Base-by-base conservation (phyloP, 2,329 filamentous ascomycete genomes). In the Apiospora marii region DNA sequence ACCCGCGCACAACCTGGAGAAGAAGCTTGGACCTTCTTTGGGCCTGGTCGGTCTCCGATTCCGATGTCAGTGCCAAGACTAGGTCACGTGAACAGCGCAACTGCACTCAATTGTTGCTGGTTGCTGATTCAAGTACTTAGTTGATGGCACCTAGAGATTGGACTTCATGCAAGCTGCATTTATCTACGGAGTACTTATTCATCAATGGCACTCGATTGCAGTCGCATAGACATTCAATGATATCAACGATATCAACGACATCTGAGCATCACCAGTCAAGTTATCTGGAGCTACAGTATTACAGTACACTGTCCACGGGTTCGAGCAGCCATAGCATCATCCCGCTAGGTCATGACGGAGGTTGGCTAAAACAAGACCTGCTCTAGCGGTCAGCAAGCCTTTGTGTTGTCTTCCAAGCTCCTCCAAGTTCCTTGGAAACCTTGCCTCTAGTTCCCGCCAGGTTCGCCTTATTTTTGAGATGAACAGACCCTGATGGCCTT, bases 1-100 rank as follows among this genome's bases (percentile, higher is more conserved):
- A 24, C 49, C 16, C 49, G 16, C 34, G n/a, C 27, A 58, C 51
- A 64, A 64, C 58, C 58, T 64, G 58, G 58, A 64, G 67, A 49
- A 69, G 48, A 49, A 69, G 67, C 67, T 69, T 69, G 67, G 67
- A 69, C 67, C 67, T 34, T n/a, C 3, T 43, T 4, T 48, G 16
- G 10, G 22, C 22, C 19, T 41, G 37, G 22, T 27, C 58, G 37
- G 22, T 27, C 58, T 37, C 53, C 19, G 22, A n/a, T 12, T 24
- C 12, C n/a, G n/a, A 41, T 41, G 37, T 41, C 12, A 30, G 22
- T 49, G 44, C 67, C 67, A 68, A 68, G 67, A 49, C 67, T 13
- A 6, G 67, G 67, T 69, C 67, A 69, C 67, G 67, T 69, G 67
- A 37, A n/a, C 1, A n/a, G 6, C 27, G 24, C 41, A 43, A 44